A percentile compares a stretch with the other conserved stretches of the same genome.
Conservation (phyloP, 208 protist species). For the Vickermania spadyakhi region DNA sequence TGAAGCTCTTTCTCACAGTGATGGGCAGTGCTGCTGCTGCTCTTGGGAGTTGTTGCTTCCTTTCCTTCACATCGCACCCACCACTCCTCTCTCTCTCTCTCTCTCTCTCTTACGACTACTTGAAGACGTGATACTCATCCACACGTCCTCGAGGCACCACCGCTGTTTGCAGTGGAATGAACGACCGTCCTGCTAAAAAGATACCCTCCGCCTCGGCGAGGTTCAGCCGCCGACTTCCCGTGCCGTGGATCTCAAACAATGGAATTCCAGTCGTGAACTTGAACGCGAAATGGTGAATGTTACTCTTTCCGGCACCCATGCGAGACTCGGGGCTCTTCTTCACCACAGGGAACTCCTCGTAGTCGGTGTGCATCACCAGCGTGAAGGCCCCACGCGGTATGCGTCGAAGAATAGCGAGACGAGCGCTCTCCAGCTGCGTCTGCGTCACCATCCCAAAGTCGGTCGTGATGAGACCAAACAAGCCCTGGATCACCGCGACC, state of each 20-base stretch:
- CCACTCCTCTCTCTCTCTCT: too few relatives aligned
- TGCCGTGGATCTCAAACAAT: conserved; percentile 73
- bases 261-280: conserved; percentile 87
- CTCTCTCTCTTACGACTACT: too few relatives aligned
- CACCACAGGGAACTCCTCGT: conserved; percentile 85
- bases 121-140: conserved; percentile 87
- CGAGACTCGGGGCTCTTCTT: conserved; percentile 84
- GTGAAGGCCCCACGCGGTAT: conserved; percentile 76
- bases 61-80: too few relatives aligned
- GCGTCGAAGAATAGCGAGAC: conserved; percentile 77
- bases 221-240: conserved; percentile 57
- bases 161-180: conserved; percentile 81
- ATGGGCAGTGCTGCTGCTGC: too few relatives aligned
- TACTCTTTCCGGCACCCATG: conserved; percentile 85
- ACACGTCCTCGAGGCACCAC: conserved; percentile 86
- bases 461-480: conserved; percentile 78
- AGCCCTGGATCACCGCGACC: conserved; percentile 65
- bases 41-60: too few relatives aligned
- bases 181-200: conserved; percentile 67
- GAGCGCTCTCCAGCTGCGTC: conserved; percentile 83
- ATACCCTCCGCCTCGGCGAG: conserved; percentile 87
- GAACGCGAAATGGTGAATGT: conserved; percentile 89
- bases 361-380: conserved; percentile 85
- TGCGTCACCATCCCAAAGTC: conserved; percentile 89
- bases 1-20: too few relatives aligned